A percentile compares a stretch with the other conserved stretches of the same genome.
Evolutionary conservation across 352 stramenopile genomes (phyloP).

Genomic region (Pythium scleroteichum): DNA sequence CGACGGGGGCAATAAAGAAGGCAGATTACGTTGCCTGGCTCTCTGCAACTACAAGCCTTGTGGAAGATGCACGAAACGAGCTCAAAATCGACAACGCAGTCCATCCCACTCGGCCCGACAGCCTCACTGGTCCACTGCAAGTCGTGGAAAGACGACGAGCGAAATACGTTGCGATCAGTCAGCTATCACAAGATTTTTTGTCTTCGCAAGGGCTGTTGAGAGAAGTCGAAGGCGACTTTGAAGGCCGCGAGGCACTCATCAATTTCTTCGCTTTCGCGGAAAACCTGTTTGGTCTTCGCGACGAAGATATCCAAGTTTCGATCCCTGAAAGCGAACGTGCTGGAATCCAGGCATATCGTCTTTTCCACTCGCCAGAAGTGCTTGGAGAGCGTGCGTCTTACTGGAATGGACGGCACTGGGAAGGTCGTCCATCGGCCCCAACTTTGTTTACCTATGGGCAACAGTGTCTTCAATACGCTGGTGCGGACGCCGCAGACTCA

Average conservation of each 20-base stretch:
- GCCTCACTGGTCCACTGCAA: slow-evolving; percentile 84
- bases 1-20: slow-evolving; percentile 44
- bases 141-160: slow-evolving; percentile 90
- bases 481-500: slow-evolving; percentile 30
- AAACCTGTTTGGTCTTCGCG: slow-evolving; percentile 61
- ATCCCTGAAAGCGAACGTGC: slow-evolving; percentile 11
- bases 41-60: slow-evolving; percentile 59
- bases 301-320: slow-evolving; percentile 42
- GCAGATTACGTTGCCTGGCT: slow-evolving; percentile 59
- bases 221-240: slow-evolving; percentile 82
- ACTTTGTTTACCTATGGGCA: slow-evolving; percentile 70
- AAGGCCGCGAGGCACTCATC: slow-evolving; percentile 69
- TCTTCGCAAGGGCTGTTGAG: slow-evolving; percentile 66
- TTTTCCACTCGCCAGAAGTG: slow-evolving; percentile 42
- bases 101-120: slow-evolving; percentile 90
- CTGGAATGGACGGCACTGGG: slow-evolving; percentile 82
- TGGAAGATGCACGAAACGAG: slow-evolving; percentile 48
- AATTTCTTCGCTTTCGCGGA: slow-evolving; percentile 75
- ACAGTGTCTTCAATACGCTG: slow-evolving; percentile 58
- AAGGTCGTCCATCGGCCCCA: slow-evolving; percentile 65
- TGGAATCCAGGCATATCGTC: slow-evolving; percentile 42
- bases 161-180: slow-evolving; percentile 94
- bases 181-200: slow-evolving; percentile 90
- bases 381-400: slow-evolving; percentile 69
- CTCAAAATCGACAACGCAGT: slow-evolving; percentile 93